Conservation (phyloP, 106 monocot genomes). For the Acanthochlamys bracteata region DNA sequence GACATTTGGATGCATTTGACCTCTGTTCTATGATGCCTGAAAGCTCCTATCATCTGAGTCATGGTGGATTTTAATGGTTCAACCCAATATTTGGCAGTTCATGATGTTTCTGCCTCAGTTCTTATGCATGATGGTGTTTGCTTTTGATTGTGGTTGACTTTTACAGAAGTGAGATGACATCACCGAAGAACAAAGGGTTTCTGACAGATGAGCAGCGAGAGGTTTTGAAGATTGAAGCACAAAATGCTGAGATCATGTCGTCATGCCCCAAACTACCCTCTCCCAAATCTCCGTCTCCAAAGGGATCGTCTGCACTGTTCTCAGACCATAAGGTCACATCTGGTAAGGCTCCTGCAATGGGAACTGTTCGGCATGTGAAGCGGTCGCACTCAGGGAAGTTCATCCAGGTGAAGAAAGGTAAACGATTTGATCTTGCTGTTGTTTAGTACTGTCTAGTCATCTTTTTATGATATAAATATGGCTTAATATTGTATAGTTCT, state of each 20-base stretch:
- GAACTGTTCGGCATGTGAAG: constrained; percentile 32
- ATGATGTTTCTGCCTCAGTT: not conserved
- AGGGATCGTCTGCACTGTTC: constrained; percentile 17
- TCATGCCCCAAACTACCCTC: constrained; percentile 8
- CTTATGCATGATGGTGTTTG: not conserved
- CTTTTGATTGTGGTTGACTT: not conserved
- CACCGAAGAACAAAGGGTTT: constrained; percentile 59
- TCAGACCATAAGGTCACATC: constrained; percentile 24
- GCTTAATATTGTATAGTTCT: no score
- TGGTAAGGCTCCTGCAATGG: constrained; percentile 12
- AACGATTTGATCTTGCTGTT: not conserved
- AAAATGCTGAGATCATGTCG: constrained; percentile 51
- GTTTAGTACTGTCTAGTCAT: not conserved
- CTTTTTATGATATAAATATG: no score
- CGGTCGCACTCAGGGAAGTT: constrained; percentile 59
- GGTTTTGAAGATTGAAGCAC: constrained; percentile 47
- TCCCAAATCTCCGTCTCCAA: constrained; percentile 11
- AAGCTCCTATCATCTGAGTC: no score
- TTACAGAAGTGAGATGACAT: constrained; percentile 28
- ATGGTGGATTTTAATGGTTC: no score
- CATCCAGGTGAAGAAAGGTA: constrained; percentile 61
- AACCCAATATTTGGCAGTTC: no score
- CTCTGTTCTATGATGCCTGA: no score
- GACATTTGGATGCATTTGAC: no score
- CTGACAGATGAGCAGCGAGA: constrained; percentile 64